Base-by-base conservation (phyloP, 371 early-diverging fungal genomes). In the Syncephalastrum monosporum region DNA sequence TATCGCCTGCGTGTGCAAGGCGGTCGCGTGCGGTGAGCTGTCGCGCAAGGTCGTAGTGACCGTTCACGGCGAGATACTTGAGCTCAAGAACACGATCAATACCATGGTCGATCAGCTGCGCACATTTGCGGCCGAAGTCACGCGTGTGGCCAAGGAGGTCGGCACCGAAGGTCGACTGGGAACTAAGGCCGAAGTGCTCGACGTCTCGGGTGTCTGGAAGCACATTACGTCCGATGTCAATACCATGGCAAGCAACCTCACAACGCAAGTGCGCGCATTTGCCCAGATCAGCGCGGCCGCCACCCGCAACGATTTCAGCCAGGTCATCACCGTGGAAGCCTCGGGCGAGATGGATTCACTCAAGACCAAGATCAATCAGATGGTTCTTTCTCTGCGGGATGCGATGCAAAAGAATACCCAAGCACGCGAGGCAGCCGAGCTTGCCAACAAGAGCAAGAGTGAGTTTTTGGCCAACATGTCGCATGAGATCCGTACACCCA, bases 401-500 rank as follows among this genome's bases (percentile, higher is more conserved):
- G 86, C 85, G 56, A 83, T 90, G 29, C 81, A 82, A 55, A 85
- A 85, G 73, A 84, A 89, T 64, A 76, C 82, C 33, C 81, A 76
- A 23, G 89, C 91, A 5, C 77, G 89, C 57, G 88, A 89, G 52
- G 80, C 86, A 0, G 91, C 91, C 14, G 89, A 89, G 68, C 54
- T 87, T 50, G 91, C 91, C 0, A 90, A 89, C 59, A 73, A 88
- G 15, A 82, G 84, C 52, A 84, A 89, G 72, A 82, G 86, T 56
- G 88, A 88, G 60, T 89, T 90, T 67, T 64, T 90, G 57, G 88
- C 89, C 21, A 87, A 88, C 52, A 87, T 89, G 86, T 83, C 84
- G 55, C 89, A 89, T 61, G 89, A 89, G 60, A 76, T 81, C 63
- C 80, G 91, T 21, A 90, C 91, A 3, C 91, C 91, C 3, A 84